Base-by-base conservation (phyloP, 345 rosid genomes). In the Ceriops zippeliana region DNA sequence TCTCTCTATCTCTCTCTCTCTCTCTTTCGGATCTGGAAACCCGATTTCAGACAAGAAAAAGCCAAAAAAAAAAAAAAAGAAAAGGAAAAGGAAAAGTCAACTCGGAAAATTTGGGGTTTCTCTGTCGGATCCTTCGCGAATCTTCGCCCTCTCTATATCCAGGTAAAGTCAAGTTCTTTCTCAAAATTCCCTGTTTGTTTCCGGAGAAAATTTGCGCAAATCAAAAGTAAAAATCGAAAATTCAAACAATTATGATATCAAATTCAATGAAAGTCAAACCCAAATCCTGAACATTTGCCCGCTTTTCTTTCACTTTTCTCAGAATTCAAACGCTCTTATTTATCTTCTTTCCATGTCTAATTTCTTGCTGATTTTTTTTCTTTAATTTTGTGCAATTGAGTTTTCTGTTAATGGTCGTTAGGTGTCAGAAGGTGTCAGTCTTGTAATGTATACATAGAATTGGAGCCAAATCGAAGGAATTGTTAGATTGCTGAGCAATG, bases 401-500 rank as follows among this genome's bases (percentile, higher is more conserved):
- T 65, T 54, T 61, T 52, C 6, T 24, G 65, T 73, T 63, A 30
- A 52, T 37, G 58, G 17, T 15, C 19, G 5, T 11, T 4, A 42
- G 49, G 59, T 56, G 11, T 56, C 37, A 52, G 70, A 69, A 65
- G 74, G 74, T 70, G 80, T 66, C 70, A 77, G 71, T 76, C 32
- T 73, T 69, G 62, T 73, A 79, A 78, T 42, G 49, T 42, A 42
- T 42, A 3, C 61, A 53, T 54, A 52, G 70, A 61, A 61, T 61
- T 70, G 76, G 76, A 72, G 54, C 9, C 52, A 64, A 66, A 65
- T 51, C 67, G 69, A 75, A 65, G 76, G 65, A 17, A 47, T 54
- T 52, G 61, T 61, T 53, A 8, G 69, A 42, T 62, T 62, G 52
- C 16, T 60, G 65, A 79, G 63, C 67, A 79, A 93, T 93, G 98